phyloP scores from a whole-genome alignment of 805 yeast genomes.

The Metschnikowia shivogae region DNA sequence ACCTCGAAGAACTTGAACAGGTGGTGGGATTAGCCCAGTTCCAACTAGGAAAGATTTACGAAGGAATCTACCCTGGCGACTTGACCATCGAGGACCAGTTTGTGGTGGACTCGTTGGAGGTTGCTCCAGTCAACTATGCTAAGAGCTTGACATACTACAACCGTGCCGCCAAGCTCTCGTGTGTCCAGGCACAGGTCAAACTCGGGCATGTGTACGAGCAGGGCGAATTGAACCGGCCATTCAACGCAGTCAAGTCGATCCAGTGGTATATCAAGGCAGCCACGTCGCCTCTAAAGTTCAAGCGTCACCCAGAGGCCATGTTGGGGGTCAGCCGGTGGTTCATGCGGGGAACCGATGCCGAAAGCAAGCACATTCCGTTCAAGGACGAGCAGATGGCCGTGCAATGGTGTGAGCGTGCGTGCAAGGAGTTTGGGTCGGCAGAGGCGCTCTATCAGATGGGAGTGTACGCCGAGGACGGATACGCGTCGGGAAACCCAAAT shows the following conservation, averaged over 20 bases:
- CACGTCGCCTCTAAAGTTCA: constrained; percentile 35
- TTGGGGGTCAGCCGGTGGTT: constrained; percentile 42
- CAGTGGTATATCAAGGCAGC: constrained; percentile 44
- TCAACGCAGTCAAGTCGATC: constrained; percentile 38
- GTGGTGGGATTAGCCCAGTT: constrained; percentile 39
- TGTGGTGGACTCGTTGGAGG: constrained; percentile 28
- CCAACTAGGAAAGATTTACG: constrained; percentile 41
- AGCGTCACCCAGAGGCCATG: constrained; percentile 44
- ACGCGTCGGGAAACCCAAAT: constrained; percentile 23
- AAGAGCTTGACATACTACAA: constrained; percentile 40
- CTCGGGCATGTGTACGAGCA: constrained; percentile 40
- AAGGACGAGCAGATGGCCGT: constrained; percentile 36
- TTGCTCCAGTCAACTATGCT: constrained; percentile 41
- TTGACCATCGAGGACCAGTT: constrained; percentile 34
- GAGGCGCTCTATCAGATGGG: constrained; percentile 42
- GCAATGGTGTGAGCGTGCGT: constrained; percentile 42
- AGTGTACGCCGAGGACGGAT: constrained; percentile 34
- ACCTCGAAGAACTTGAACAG: constrained; percentile 38
- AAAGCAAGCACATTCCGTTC: constrained; percentile 32
- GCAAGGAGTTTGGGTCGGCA: constrained; percentile 34
- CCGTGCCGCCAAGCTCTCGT: constrained; percentile 38
- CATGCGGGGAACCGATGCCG: constrained; percentile 31
- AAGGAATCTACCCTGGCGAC: constrained; percentile 44
- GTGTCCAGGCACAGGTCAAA: constrained; percentile 38
- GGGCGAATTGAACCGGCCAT: constrained; percentile 39